Evolutionary conservation across 1,284 basidiomycete genomes (phyloP).

Genomic region (Hypsizygus ulmarius): DNA sequence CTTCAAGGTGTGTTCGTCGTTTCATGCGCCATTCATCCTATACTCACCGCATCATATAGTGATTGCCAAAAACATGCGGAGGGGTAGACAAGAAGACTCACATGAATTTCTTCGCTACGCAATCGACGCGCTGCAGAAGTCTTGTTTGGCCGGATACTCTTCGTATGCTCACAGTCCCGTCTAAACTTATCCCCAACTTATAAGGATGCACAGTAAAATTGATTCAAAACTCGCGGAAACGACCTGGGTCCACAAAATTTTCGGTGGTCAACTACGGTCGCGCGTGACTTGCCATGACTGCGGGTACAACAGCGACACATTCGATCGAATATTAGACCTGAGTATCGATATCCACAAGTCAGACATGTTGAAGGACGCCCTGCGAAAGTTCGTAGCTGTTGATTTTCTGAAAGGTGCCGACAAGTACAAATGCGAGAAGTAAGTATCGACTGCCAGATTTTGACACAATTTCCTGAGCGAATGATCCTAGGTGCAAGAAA

Average conservation of each 20-base stretch:
- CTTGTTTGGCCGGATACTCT: conserved; percentile 71
- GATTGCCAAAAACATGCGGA: conserved; percentile 89
- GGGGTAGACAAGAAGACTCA: conserved; percentile 95
- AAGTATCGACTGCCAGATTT: conserved; percentile 29
- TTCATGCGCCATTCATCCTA: background rate
- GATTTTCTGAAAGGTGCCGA: conserved; percentile 88
- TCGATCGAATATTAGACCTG: conserved; percentile 92
- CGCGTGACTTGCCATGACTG: conserved; percentile 90
- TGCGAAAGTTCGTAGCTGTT: conserved; percentile 80
- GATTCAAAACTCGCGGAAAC: conserved; percentile 82
- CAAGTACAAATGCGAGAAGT: conserved; percentile 99
- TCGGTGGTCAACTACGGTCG: conserved; percentile 90
- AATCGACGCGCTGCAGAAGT: conserved; percentile 88
- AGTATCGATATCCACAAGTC: conserved; percentile 82
- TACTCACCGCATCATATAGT: conserved; percentile 40
- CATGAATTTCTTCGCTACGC: conserved; percentile 98
- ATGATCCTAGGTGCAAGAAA: conserved; percentile 73
- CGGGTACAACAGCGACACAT: conserved; percentile 90
- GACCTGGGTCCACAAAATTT: conserved; percentile 93
- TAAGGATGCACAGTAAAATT: conserved; percentile 57
- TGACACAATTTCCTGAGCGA: conserved; percentile 6
- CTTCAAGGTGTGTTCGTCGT: conserved; percentile 57
- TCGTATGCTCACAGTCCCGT: conserved; percentile 48
- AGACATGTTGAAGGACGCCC: conserved; percentile 67
- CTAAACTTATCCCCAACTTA: conserved; percentile 5